A percentile compares a stretch with the other conserved stretches of the same genome.
These are phyloP conservation scores for Eucalyptus sp. DNA, from an alignment of 345 rosid genomes.

Conservation along the genomic window DNA sequence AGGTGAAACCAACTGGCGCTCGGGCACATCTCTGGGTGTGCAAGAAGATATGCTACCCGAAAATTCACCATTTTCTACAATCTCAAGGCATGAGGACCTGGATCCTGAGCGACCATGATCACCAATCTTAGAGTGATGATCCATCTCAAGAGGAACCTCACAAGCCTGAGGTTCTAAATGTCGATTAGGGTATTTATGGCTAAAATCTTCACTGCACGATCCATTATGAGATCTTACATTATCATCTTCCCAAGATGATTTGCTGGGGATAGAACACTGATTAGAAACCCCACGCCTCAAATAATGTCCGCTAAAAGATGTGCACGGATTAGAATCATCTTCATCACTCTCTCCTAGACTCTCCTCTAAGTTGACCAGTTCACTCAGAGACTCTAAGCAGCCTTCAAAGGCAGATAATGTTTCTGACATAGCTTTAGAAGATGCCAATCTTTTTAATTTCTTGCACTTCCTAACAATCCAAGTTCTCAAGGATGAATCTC, in stretches of 20 bases:
- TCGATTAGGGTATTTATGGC: slow-evolving; percentile 15
- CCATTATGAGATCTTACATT: slow-evolving; percentile 6
- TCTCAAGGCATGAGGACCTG: slow-evolving; percentile 58
- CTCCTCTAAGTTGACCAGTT: slow-evolving; percentile 32
- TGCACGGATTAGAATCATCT: slow-evolving; percentile 32
- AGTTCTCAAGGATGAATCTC: slow-evolving; percentile 41
- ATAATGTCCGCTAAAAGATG: slow-evolving; percentile 5
- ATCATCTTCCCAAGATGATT: slow-evolving; percentile 14
- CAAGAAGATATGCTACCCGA: slow-evolving; percentile 60
- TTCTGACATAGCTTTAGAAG: slow-evolving; percentile 34
- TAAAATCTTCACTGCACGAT: slow-evolving; percentile 5
- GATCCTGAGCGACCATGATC: slow-evolving; percentile 50
- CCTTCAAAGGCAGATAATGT: slow-evolving; percentile 38
- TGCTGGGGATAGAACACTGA: slow-evolving; percentile 14
- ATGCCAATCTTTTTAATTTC: slow-evolving; percentile 32
- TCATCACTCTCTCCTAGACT: slow-evolving; percentile 47
- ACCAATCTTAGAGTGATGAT: slow-evolving; percentile 37
- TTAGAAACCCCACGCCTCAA: slow-evolving; percentile 11
- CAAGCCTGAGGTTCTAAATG: slow-evolving; percentile 22
- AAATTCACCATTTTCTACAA: slow-evolving; percentile 51
- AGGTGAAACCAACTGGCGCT: slow-evolving; percentile 60
- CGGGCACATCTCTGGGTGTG: slow-evolving; percentile 38
- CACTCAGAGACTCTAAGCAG: slow-evolving; percentile 33
- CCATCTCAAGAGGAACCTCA: slow-evolving; percentile 15
- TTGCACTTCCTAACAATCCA: slow-evolving; percentile 62